Conservation (phyloP, 2,329 filamentous ascomycete genomes). For the Cytospora mali region DNA sequence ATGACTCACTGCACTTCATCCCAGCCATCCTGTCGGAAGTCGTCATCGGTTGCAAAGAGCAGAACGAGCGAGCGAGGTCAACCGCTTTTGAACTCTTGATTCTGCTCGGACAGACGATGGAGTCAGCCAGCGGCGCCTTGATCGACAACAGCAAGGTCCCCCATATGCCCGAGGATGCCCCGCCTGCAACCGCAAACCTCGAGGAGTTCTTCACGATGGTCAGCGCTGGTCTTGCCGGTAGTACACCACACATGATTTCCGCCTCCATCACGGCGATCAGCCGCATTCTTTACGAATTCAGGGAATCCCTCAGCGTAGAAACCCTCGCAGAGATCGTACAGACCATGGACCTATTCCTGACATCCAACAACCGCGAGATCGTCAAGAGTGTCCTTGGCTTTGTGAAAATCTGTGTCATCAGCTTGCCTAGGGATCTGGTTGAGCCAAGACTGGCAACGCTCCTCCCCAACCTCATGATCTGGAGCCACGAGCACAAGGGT, state of each 20-base stretch:
- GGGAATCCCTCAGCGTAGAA: constrained; percentile 65
- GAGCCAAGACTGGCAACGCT: constrained; percentile 74
- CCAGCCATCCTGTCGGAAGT: constrained; percentile 90
- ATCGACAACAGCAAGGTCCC: constrained; percentile 87
- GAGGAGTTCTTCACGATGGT: constrained; percentile 99
- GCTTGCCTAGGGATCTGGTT: constrained; percentile 78
- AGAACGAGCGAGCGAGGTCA: constrained; percentile 91
- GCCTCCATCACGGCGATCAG: constrained; percentile 95
- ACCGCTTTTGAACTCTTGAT: constrained; percentile 90
- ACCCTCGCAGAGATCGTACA: constrained; percentile 84
- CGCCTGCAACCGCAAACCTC: constrained; percentile 75
- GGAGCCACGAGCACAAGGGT: constrained; percentile 97
- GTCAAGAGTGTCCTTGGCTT: constrained; percentile 94
- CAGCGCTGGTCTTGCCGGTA: constrained; percentile 88
- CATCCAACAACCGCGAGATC: constrained; percentile 95
- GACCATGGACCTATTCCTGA: constrained; percentile 94
- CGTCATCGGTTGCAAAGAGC: constrained; percentile 95
- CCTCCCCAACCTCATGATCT: constrained; percentile 88
- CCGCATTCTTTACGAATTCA: constrained; percentile 91
- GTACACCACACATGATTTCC: constrained; percentile 95
- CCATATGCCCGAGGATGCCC: constrained; percentile 81
- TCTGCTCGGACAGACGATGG: constrained; percentile 82
- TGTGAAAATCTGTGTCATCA: constrained; percentile 92
- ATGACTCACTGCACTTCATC: constrained; percentile 85
- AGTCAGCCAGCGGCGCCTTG: constrained; percentile 62